phyloP scores from a whole-genome alignment of 169 alveolate species.

The Cryptosporidium viatorum region DNA sequence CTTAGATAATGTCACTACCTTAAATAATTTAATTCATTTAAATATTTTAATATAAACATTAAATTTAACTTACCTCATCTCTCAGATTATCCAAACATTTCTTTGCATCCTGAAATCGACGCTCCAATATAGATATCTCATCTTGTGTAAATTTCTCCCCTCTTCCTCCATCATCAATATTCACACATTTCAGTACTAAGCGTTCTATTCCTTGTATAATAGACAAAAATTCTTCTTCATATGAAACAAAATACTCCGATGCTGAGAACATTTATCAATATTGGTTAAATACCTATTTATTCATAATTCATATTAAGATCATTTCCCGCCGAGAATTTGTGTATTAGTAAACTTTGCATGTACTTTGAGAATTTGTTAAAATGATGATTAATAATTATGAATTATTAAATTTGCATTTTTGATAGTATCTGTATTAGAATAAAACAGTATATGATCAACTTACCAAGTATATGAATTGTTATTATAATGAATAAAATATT shows the following conservation, averaged over 20 bases:
- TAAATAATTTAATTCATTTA: not conserved
- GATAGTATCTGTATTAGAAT: not conserved
- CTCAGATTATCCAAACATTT: conserved; percentile 23
- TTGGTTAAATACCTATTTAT: not conserved
- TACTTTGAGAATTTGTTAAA: not conserved
- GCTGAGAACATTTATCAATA: conserved; percentile 44
- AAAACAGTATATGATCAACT: not conserved
- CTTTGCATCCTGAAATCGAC: conserved; percentile 32
- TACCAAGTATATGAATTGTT: not conserved
- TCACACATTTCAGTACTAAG: not conserved
- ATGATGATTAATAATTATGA: not conserved
- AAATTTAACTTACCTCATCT: conserved; percentile 45
- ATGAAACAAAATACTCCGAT: conserved; percentile 45
- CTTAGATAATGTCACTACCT: conserved; percentile 45
- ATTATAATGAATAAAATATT: not conserved
- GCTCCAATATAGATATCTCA: conserved; percentile 28
- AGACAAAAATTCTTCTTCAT: conserved; percentile 70
- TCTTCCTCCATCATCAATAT: not conserved
- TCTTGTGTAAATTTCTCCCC: conserved; percentile 6
- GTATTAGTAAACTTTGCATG: not conserved
- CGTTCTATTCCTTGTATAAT: conserved; percentile 35
- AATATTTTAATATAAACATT: not conserved
- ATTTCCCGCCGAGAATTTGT: not conserved
- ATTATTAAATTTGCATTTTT: not conserved
- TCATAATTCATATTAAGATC: not conserved